A percentile compares a stretch with the other conserved stretches of the same genome.
phyloP scores from a whole-genome alignment of 2,329 filamentous ascomycete species.

The Pseudopyricularia cyperi region DNA sequence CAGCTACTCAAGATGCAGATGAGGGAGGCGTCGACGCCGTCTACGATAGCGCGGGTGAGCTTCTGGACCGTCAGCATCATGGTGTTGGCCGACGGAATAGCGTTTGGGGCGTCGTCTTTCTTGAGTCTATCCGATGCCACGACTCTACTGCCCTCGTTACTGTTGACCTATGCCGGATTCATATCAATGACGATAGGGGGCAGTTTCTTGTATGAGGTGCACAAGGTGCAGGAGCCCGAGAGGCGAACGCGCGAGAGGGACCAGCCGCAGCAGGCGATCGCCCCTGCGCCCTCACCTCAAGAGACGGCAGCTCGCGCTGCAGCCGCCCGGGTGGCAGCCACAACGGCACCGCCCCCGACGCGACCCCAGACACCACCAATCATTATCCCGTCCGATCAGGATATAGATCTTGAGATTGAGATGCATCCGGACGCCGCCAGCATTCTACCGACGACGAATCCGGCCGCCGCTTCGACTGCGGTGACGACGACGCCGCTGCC shows the following conservation, averaged over 20 bases:
- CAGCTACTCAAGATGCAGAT: slow-evolving; percentile 51
- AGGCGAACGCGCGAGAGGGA: slow-evolving; percentile 28
- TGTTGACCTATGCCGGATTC: slow-evolving; percentile 38
- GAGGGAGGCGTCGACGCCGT: slow-evolving; percentile 53
- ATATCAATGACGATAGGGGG: slow-evolving; percentile 44
- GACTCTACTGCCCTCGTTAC: slow-evolving; percentile 42
- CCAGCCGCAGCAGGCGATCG: slow-evolving; percentile 12
- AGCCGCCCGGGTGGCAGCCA: slow-evolving; percentile 4
- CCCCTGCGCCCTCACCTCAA: slow-evolving; percentile 4
- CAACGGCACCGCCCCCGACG: slow-evolving; percentile 8
- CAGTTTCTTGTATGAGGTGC: slow-evolving; percentile 46
- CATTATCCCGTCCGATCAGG: slow-evolving; percentile 51
- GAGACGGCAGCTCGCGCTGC: slow-evolving; percentile 8
- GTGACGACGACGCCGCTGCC: slow-evolving; percentile 16
- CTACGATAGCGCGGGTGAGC: slow-evolving; percentile 52
- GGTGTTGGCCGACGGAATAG: slow-evolving; percentile 46
- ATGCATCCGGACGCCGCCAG: slow-evolving; percentile 17
- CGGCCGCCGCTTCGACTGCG: slow-evolving; percentile 14
- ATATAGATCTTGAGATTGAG: slow-evolving; percentile 37
- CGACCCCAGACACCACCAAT: slow-evolving; percentile 29
- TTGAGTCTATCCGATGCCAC: slow-evolving; percentile 43
- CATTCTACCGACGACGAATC: slow-evolving; percentile 14
- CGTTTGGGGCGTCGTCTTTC: slow-evolving; percentile 41
- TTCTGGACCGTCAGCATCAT: slow-evolving; percentile 50
- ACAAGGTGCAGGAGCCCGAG: slow-evolving; percentile 47